Percentiles rank a stretch among this genome's conserved stretches.
These are phyloP conservation scores for Cyclospora cayetanensis DNA, from an alignment of 169 alveolate genomes.

Conservation along the genomic window DNA sequence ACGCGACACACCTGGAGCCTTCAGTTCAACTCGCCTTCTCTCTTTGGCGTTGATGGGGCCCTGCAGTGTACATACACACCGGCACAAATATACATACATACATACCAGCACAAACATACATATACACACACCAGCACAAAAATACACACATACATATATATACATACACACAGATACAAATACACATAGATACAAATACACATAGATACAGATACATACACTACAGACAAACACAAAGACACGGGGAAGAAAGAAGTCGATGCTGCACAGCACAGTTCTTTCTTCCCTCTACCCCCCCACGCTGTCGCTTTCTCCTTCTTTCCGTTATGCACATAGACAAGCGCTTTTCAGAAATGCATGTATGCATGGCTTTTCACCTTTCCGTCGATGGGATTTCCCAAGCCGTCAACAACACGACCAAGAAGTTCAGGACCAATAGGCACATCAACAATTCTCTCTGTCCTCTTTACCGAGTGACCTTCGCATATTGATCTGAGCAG, in stretches of 20 bases:
- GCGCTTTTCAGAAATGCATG: no score
- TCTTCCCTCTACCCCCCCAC: no score
- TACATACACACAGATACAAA: neutral
- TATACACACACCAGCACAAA: no score
- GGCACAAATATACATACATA: neutral
- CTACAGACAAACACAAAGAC: no score
- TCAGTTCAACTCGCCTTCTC: conserved; percentile 95
- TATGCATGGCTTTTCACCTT: no score
- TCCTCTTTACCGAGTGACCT: conserved; percentile 93
- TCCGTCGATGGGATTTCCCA: conserved; percentile 98
- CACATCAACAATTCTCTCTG: conserved; percentile 96
- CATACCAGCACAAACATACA: no score
- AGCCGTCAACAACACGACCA: conserved; percentile 98
- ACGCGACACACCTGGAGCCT: conserved; percentile 98
- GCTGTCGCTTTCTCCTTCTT: no score
- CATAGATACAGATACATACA: neutral
- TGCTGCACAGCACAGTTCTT: neutral
- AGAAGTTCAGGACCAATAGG: conserved; percentile 96
- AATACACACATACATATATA: neutral
- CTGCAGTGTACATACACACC: neutral
- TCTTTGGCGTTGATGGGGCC: conserved; percentile 90
- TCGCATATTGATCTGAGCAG: conserved; percentile 92
- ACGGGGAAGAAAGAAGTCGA: neutral
- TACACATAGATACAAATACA: neutral
- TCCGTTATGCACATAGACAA: no score